Conservation (phyloP, 139 green algal genomes). For the Micractinium sp. region DNA sequence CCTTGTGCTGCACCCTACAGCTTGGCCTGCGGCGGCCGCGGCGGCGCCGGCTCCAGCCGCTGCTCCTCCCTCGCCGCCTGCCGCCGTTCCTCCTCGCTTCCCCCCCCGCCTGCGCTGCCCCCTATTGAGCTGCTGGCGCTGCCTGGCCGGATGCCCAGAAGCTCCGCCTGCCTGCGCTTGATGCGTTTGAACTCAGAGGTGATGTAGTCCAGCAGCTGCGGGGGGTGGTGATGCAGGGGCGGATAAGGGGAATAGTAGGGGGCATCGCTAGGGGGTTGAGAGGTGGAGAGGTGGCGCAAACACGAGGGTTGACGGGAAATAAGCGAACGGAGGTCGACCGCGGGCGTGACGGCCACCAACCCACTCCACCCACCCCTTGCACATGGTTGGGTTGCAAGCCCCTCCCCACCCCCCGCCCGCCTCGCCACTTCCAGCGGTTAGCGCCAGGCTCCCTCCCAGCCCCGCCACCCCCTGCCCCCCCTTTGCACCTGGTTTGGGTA, state of each 20-base stretch:
- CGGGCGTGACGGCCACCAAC: no score
- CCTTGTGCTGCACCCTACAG: not conserved
- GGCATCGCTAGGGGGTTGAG: not conserved
- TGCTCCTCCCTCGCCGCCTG: not conserved
- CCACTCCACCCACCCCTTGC: no score
- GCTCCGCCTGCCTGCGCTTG: conserved; percentile 66
- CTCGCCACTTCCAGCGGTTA: no score
- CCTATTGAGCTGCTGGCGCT: not conserved
- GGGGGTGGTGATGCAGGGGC: not conserved
- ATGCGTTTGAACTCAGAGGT: conserved; percentile 65
- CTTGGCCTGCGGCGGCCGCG: not conserved
- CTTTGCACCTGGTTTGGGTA: conserved; percentile 79
- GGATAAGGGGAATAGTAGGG: not conserved
- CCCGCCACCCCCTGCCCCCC: no score
- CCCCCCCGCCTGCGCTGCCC: not conserved
- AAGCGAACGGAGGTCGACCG: no score
- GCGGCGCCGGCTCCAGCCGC: not conserved
- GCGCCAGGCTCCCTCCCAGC: not conserved
- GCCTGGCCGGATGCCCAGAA: conserved; percentile 59
- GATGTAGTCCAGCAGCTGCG: conserved; percentile 55
- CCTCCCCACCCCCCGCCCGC: no score
- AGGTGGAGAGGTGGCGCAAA: no score
- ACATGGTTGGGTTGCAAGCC: no score
- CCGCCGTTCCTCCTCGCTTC: not conserved
- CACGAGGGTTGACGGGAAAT: no score